A percentile compares a stretch with the other conserved stretches of the same genome.
Conservation (phyloP, 2,329 filamentous ascomycete genomes). For the Ascochyta koolunga region DNA sequence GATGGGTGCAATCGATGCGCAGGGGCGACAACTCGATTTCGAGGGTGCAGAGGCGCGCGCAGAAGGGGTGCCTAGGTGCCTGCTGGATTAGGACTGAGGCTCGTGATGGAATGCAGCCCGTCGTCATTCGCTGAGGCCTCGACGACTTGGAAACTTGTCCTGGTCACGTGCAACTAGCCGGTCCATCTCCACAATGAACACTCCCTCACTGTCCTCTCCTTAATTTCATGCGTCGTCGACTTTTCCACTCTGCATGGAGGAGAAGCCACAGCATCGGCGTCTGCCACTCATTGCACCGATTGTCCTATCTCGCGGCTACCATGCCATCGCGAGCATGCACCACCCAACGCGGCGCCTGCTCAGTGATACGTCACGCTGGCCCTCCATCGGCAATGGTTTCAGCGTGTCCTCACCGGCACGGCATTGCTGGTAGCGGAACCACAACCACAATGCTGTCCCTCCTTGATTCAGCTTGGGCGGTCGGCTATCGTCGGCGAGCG, state of each 20-base stretch:
- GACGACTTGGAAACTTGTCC: no score
- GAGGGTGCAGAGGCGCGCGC: constrained; percentile 8
- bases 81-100: constrained; percentile 25
- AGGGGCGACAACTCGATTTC: constrained; percentile 13
- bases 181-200: constrained; percentile 8
- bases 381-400: neutral
- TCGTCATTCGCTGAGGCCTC: constrained; percentile 30
- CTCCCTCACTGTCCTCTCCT: constrained; percentile 21
- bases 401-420: neutral
- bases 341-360: constrained; percentile 11
- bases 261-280: neutral
- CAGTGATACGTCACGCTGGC: constrained; percentile 14
- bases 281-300: neutral
- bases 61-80: constrained; percentile 12
- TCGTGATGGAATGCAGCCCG: constrained; percentile 29
- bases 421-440: constrained; percentile 5
- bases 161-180: neutral
- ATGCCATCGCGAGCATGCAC: neutral
- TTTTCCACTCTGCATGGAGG: constrained; percentile 32
- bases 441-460: constrained; percentile 2
- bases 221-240: constrained; percentile 26
- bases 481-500: constrained; percentile 14
- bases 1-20: constrained; percentile 14
- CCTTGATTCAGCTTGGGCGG: constrained; percentile 3
- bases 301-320: neutral